A percentile compares a stretch with the other conserved stretches of the same genome.
These are phyloP conservation scores for Jatropha curcas DNA, from an alignment of 345 rosid genomes.

Conservation along the genomic window DNA sequence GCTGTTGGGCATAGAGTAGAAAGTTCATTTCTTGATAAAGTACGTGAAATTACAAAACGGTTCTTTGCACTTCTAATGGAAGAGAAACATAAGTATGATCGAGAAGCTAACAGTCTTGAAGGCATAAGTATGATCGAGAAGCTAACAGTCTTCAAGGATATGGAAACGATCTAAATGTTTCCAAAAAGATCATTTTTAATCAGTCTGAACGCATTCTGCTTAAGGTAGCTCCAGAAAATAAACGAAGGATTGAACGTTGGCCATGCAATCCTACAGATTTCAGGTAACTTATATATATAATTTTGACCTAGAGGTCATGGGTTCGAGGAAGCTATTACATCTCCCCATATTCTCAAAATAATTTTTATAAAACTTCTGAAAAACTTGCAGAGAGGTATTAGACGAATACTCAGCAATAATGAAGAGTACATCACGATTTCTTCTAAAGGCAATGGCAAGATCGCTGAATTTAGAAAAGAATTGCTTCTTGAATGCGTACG, in stretches of 20 bases:
- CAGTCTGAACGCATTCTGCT: conserved; percentile 71
- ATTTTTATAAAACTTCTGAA: too few relatives aligned
- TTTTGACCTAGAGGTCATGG: too few relatives aligned
- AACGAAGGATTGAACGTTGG: conserved; percentile 49
- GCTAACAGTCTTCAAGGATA: conserved; percentile 56
- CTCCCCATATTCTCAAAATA: too few relatives aligned
- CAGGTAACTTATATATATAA: conserved; percentile 38
- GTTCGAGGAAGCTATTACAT: too few relatives aligned
- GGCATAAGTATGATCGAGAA: too few relatives aligned
- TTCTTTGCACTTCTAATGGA: conserved; percentile 13
- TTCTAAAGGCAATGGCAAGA: conserved; percentile 24
- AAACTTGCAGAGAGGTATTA: conserved; percentile 19
- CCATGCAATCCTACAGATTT: conserved; percentile 50
- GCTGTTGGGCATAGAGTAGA: conserved; percentile 5
- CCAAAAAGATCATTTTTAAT: conserved; percentile 50
- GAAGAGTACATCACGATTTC: not conserved
- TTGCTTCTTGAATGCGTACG: conserved; percentile 17
- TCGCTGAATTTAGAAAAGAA: conserved; percentile 26
- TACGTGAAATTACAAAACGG: not conserved
- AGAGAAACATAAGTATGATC: too few relatives aligned
- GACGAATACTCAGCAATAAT: conserved; percentile 12
- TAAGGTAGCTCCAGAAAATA: conserved; percentile 48
- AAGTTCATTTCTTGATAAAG: conserved; percentile 8
- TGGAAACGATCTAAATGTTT: conserved; percentile 57
- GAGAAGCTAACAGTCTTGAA: too few relatives aligned